Conservation (phyloP, 163 green algal species). For the Scenedesmus sp. region DNA sequence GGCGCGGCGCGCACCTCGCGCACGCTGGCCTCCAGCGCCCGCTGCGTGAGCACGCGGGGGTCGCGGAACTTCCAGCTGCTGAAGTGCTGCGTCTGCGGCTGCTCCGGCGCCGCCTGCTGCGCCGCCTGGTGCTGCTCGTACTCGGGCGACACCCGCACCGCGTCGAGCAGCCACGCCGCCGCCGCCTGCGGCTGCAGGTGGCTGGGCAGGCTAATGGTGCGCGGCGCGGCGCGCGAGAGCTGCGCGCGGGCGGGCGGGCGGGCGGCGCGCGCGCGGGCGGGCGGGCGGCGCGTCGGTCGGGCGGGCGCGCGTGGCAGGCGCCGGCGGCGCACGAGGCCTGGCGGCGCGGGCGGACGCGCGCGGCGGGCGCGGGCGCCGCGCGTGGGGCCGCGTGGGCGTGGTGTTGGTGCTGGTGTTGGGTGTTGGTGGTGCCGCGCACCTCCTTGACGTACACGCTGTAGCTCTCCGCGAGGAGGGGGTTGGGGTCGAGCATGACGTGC, state of each 20-base stretch:
- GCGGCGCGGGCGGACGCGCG: too few species aligned
- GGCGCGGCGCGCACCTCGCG: slow-evolving; percentile 16
- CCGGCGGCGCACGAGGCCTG: too few species aligned
- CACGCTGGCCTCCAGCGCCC: slow-evolving; percentile 16
- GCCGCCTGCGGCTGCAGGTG: slow-evolving; percentile 31
- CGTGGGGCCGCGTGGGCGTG: not conserved
- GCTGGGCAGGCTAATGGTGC: slow-evolving; percentile 19
- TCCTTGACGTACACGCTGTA: slow-evolving; percentile 37
- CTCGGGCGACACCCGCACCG: not conserved
- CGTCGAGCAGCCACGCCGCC: slow-evolving; percentile 22
- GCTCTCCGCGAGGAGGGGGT: slow-evolving; percentile 35
- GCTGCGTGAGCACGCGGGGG: slow-evolving; percentile 13
- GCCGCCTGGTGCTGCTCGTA: slow-evolving; percentile 13
- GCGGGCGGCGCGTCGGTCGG: too few species aligned
- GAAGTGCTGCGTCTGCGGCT: slow-evolving; percentile 7
- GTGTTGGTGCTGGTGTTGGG: too few species aligned
- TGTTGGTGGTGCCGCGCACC: slow-evolving; percentile 3
- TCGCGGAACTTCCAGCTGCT: slow-evolving; percentile 41
- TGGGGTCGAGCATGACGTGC: slow-evolving; percentile 35
- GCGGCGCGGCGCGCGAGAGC: slow-evolving; percentile 36
- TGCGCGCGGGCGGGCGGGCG: not conserved
- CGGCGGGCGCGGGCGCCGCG: slow-evolving; percentile 23
- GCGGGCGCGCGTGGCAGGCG: too few species aligned
- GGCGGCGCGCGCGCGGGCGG: too few species aligned
- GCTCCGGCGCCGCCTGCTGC: slow-evolving; percentile 1